Evolutionary conservation across 2,329 filamentous ascomycete genomes (phyloP).

Genomic region (Fusarium proliferatum): DNA sequence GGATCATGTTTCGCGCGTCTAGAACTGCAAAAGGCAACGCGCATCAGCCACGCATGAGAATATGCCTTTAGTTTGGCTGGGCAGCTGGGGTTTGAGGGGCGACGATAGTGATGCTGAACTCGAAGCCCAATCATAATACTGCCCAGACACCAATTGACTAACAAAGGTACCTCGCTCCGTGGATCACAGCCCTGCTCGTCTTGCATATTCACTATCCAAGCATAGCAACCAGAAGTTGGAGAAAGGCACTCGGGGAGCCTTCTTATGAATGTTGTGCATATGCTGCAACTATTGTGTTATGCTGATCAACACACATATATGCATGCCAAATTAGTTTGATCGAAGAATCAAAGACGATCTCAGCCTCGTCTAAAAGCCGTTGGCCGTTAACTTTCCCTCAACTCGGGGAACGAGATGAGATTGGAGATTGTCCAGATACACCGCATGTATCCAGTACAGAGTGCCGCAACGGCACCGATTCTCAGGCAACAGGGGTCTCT

Average conservation of each 20-base stretch:
- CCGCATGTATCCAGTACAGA: conserved; percentile 33
- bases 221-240: conserved; percentile 1
- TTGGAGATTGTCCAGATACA: conserved; percentile 14
- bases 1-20: conserved; percentile 47
- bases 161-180: conserved; percentile 33
- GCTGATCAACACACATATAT: conserved; percentile 26
- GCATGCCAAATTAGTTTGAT: conserved; percentile 27
- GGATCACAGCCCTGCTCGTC: conserved; percentile 31
- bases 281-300: conserved; percentile 10
- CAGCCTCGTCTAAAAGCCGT: conserved; percentile 41
- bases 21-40: conserved; percentile 46
- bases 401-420: conserved; percentile 2
- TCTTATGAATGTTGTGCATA: conserved; percentile 41
- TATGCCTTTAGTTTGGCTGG: conserved; percentile 18
- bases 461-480: conserved; percentile 32
- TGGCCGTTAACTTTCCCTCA: conserved; percentile 8
- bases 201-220: conserved; percentile 21
- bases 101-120: conserved; percentile 22
- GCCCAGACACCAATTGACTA: conserved; percentile 43
- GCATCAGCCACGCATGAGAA: conserved; percentile 44
- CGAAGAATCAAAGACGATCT: conserved; percentile 36
- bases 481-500: conserved; percentile 28
- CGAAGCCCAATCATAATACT: conserved; percentile 41
- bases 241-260: conserved; percentile 1
- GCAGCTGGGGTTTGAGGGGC: conserved; percentile 23